Base-by-base conservation (phyloP, 106 monocot genomes). In the Agapanthus africanus region DNA sequence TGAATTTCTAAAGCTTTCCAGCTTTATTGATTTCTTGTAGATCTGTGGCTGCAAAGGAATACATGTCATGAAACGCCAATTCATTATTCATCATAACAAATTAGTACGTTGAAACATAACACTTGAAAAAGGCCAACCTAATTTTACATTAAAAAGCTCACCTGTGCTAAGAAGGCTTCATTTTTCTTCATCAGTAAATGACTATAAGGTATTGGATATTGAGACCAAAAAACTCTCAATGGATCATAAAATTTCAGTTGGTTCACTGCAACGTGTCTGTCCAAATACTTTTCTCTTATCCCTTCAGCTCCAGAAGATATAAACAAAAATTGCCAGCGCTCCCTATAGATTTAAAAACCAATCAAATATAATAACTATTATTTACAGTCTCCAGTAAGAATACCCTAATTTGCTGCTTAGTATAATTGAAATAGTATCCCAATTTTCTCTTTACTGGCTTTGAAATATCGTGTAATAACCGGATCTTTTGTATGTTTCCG, bases 181-280 rank as follows among this genome's bases (percentile, higher is more conserved):
- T 82, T 68, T 56, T 59, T 73, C 42, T 82, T 66, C 51, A 92
- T 69, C 68, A 92, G 38, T 60, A 92, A 61, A 57, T 85, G 82
- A 67, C 78, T 85, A 15, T 31, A 65, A 40, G 79, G 76, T 2
- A 67, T 16, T 54, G 74, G 41, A 26, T 51, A 34, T 11, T 63
- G 15, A 40, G 36, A 39, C 19, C 72, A 71, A 33, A 37, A 32
- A 47, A 51, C 11, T 13, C 6, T 16, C 34, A 56, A 8, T 3
- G 91, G 87, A 62, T 92, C 91, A 11, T 19, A 33, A 73, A 85
- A 92, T 54, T 78, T 92, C 40, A 92, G 71, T 66, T 92, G 87
- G 31, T 74, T 82, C 70, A 80, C 19, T 70, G 84, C 84, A 78
- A 66, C 73, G 1, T 49, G 69, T 44, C 87, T 76, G 23, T 69